Percentiles rank a stretch among this genome's conserved stretches.
These are phyloP conservation scores for Forsythia viridissima DNA, from an alignment of 257 asterid species.

Conservation along the genomic window DNA sequence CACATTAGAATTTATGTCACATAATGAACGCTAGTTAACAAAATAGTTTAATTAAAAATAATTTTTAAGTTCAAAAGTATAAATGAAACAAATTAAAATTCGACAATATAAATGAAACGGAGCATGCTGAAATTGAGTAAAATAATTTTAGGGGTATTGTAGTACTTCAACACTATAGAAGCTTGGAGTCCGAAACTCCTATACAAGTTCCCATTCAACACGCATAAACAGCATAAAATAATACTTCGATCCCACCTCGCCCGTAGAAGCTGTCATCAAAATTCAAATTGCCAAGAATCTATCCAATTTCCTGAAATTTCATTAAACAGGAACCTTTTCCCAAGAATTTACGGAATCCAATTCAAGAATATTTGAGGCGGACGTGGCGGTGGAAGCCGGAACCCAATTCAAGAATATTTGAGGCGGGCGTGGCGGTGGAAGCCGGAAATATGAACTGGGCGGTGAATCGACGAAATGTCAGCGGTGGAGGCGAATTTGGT, in stretches of 20 bases:
- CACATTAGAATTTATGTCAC: no score
- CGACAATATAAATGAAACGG: no score
- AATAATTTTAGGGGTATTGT: neutral
- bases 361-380: neutral
- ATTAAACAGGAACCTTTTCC: neutral
- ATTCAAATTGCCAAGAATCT: neutral
- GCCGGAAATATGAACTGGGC: slow-evolving; percentile 17
- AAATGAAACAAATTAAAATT: no score
- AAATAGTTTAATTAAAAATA: no score
- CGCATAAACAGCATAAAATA: neutral
- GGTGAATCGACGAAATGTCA: slow-evolving; percentile 20
- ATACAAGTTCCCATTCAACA: neutral
- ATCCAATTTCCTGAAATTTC: neutral
- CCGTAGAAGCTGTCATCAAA: neutral
- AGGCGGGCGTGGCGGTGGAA: slow-evolving; percentile 9
- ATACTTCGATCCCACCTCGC: neutral
- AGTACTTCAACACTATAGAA: neutral
- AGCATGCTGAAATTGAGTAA: no score
- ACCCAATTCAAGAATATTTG: neutral
- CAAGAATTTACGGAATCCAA: neutral
- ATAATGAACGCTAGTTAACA: no score
- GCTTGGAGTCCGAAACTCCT: neutral
- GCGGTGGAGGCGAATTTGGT: slow-evolving; percentile 22
- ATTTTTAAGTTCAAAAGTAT: no score
- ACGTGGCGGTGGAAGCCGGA: neutral